Evolutionary conservation across 495 filamentous ascomycete genomes (phyloP).

Genomic region (Lepidopterella palustris): DNA sequence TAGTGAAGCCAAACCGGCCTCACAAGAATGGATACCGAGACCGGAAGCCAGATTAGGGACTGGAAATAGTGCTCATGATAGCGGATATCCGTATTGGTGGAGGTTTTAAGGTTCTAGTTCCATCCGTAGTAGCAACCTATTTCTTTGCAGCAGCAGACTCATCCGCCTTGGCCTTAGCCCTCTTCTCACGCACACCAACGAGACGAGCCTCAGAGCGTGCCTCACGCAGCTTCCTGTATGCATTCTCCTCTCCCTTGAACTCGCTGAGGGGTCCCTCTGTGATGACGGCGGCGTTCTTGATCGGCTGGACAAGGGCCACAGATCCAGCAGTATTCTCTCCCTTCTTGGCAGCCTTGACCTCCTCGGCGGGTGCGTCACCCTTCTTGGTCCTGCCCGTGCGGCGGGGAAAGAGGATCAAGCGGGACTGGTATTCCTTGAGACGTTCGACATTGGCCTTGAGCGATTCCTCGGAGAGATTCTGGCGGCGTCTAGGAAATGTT

Average conservation of each 20-base stretch:
- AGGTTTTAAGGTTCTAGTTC: too few relatives aligned
- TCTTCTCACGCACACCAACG: constrained; percentile 83
- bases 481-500: constrained; percentile 74
- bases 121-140: constrained; percentile 45
- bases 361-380: constrained; percentile 79
- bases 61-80: too few relatives aligned
- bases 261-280: constrained; percentile 76
- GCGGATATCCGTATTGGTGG: too few relatives aligned
- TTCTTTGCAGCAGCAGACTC: constrained; percentile 84
- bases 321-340: constrained; percentile 49
- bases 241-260: constrained; percentile 69
- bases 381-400: constrained; percentile 86
- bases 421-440: constrained; percentile 89
- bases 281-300: constrained; percentile 58
- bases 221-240: constrained; percentile 77
- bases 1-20: too few relatives aligned
- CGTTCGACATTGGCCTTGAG: constrained; percentile 90
- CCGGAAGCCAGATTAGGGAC: too few relatives aligned
- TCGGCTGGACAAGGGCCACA: constrained; percentile 57
- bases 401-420: constrained; percentile 96
- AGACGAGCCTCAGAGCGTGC: constrained; percentile 79
- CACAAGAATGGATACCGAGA: too few relatives aligned
- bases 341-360: constrained; percentile 70
- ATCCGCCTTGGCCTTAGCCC: constrained; percentile 83
- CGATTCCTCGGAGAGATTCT: constrained; percentile 91